These are phyloP conservation scores for Balansia obtecta DNA, from an alignment of 2,329 filamentous ascomycete genomes.

Conservation along the genomic window DNA sequence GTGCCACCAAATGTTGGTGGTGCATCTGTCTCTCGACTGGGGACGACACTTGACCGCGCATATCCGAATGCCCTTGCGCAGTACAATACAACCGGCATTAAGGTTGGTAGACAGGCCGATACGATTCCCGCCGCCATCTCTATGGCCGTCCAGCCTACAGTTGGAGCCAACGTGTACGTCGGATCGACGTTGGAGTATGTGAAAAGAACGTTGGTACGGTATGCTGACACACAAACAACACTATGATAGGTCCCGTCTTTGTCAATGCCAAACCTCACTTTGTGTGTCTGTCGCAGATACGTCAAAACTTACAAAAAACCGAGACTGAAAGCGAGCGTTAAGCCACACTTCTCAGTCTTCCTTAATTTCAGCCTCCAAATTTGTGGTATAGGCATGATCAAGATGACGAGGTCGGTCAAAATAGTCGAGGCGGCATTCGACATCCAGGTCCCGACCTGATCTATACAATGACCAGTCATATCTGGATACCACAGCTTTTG, in stretches of 20 bases:
- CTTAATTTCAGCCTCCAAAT: slow-evolving; percentile 33
- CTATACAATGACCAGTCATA: slow-evolving; percentile 33
- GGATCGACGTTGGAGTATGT: slow-evolving; percentile 27
- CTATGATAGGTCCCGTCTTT: slow-evolving; percentile 11
- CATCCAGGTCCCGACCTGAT: slow-evolving; percentile 37
- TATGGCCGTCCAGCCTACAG: slow-evolving; percentile 34
- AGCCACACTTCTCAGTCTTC: slow-evolving; percentile 27
- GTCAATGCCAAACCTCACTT: too few relatives aligned
- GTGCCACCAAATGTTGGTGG: slow-evolving; percentile 13
- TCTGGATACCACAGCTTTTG: slow-evolving; percentile 34
- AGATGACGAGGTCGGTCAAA: slow-evolving; percentile 31
- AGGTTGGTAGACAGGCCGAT: slow-evolving; percentile 39
- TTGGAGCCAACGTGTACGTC: slow-evolving; percentile 32
- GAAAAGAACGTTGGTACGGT: slow-evolving; percentile 34
- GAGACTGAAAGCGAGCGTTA: slow-evolving; percentile 31
- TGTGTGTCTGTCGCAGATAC: background rate
- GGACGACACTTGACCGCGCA: slow-evolving; percentile 15
- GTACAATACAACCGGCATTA: slow-evolving; percentile 30
- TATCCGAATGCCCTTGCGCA: slow-evolving; percentile 28
- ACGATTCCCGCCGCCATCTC: slow-evolving; percentile 38
- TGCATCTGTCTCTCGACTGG: slow-evolving; percentile 13
- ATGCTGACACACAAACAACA: slow-evolving; percentile 35
- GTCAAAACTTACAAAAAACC: slow-evolving; percentile 28
- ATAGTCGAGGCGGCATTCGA: slow-evolving; percentile 35
- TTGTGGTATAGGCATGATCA: slow-evolving; percentile 30